Conservation (phyloP, 495 filamentous ascomycete genomes). For the Hyaloscypha hepaticicola region DNA sequence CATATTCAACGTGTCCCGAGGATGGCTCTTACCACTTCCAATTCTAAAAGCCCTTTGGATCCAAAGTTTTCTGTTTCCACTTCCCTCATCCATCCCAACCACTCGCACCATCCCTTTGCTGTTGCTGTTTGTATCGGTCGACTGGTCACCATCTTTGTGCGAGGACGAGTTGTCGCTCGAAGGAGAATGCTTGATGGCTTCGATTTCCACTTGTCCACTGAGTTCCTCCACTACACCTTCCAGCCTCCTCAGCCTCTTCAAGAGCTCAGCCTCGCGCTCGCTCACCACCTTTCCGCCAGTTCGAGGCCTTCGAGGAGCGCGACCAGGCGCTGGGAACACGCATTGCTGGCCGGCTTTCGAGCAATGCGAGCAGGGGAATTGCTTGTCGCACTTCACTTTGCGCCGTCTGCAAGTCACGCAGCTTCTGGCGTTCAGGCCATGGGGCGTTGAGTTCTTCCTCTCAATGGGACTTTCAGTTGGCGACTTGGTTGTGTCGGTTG, state of each 20-base stretch:
- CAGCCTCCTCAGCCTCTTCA: constrained; percentile 73
- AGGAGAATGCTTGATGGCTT: constrained; percentile 29
- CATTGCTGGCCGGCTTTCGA: constrained; percentile 75
- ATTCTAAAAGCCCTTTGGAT: constrained; percentile 27
- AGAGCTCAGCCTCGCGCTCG: constrained; percentile 70
- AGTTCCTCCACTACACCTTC: constrained; percentile 80
- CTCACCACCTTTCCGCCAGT: constrained; percentile 46
- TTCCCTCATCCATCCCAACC: constrained; percentile 30
- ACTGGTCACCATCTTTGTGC: constrained; percentile 30
- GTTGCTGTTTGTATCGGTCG: constrained; percentile 24
- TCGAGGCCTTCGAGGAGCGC: constrained; percentile 80
- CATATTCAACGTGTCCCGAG: no score
- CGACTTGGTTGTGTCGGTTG: neutral
- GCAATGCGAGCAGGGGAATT: constrained; percentile 81
- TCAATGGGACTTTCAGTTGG: constrained; percentile 9
- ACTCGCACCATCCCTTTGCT: constrained; percentile 17
- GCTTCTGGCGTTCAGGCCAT: constrained; percentile 61
- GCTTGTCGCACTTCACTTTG: constrained; percentile 88
- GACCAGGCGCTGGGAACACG: constrained; percentile 77
- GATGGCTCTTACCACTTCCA: no score
- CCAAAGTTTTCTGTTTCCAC: constrained; percentile 28
- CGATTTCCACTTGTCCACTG: constrained; percentile 52
- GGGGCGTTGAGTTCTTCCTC: constrained; percentile 22
- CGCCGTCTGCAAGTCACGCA: constrained; percentile 82
- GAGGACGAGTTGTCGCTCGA: constrained; percentile 30